phyloP scores from a whole-genome alignment of 495 filamentous ascomycete genomes.

The Cudoniella acicularis region DNA sequence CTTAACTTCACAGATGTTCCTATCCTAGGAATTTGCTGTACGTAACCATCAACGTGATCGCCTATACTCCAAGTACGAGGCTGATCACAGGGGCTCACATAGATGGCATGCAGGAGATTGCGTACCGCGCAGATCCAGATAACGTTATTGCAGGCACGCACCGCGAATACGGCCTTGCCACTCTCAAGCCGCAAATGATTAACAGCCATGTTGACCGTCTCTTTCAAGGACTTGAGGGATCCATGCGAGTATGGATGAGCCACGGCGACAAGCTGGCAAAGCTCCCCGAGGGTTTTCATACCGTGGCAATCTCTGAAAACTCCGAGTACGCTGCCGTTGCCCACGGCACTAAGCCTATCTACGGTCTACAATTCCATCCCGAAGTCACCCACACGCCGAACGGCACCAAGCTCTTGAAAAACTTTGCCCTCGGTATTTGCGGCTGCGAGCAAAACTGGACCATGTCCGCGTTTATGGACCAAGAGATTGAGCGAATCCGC shows the following conservation, averaged over 20 bases:
- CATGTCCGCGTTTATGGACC: conserved; percentile 74
- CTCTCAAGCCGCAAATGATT: conserved; percentile 25
- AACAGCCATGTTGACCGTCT: conserved; percentile 63
- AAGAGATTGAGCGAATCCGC: conserved; percentile 73
- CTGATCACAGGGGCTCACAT: conserved; percentile 5
- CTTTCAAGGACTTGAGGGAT: conserved; percentile 63
- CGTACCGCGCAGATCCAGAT: conserved; percentile 62
- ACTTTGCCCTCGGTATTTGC: conserved; percentile 82
- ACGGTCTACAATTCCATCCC: conserved; percentile 82
- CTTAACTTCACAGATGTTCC: conserved; percentile 14
- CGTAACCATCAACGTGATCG: conserved; percentile 6
- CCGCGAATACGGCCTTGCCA: conserved; percentile 69
- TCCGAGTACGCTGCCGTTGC: conserved; percentile 78
- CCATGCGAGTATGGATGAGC: conserved; percentile 75
- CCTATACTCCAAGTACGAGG: conserved; percentile 9
- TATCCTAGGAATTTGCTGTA: conserved; percentile 14
- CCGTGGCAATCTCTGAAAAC: conserved; percentile 70
- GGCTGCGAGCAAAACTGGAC: conserved; percentile 69
- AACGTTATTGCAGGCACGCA: conserved; percentile 71
- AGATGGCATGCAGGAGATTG: conserved; percentile 74
- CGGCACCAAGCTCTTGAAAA: conserved; percentile 65
- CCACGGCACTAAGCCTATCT: conserved; percentile 61
- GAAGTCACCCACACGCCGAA: conserved; percentile 70
- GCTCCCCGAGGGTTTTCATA: conserved; percentile 66
- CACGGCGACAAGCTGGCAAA: conserved; percentile 78